These are phyloP conservation scores for Stentor coeruleus DNA, from an alignment of 73 alveolate species.

Conservation along the genomic window DNA sequence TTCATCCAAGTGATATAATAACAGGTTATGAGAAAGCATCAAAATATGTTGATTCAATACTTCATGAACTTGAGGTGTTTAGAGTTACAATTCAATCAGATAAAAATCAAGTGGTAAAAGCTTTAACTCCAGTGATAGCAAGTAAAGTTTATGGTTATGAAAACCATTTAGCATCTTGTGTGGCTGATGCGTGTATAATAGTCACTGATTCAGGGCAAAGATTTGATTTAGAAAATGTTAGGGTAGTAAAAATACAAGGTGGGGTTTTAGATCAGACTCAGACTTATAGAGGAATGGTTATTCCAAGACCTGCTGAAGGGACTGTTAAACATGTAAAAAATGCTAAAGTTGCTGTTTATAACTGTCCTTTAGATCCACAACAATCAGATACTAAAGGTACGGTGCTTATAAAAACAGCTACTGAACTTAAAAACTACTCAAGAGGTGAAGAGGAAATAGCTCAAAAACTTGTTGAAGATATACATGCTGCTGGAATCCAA, in stretches of 20 bases:
- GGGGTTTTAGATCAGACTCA: conserved; percentile 85
- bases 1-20: conserved; percentile 90
- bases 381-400: conserved; percentile 97
- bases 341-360: conserved; percentile 93
- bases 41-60: conserved; percentile 69
- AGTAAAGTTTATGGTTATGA: conserved; percentile 86
- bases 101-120: conserved; percentile 64
- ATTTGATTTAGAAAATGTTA: conserved; percentile 92
- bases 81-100: conserved; percentile 71
- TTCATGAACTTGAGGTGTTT: conserved; percentile 71
- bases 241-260: conserved; percentile 94
- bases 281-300: conserved; percentile 88
- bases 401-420: conserved; percentile 92
- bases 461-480: conserved; percentile 78
- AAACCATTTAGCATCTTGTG: conserved; percentile 73
- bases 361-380: conserved; percentile 92
- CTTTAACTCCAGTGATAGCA: conserved; percentile 84
- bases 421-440: conserved; percentile 69
- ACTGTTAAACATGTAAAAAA: conserved; percentile 78
- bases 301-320: conserved; percentile 89
- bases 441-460: conserved; percentile 79
- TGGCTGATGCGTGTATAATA: conserved; percentile 79
- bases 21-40: conserved; percentile 96
- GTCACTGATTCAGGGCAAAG: conserved; percentile 37
- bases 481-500: conserved; percentile 95